These are phyloP conservation scores for Tetrahymena thermophila DNA, from an alignment of 73 alveolate genomes.

Conservation along the genomic window DNA sequence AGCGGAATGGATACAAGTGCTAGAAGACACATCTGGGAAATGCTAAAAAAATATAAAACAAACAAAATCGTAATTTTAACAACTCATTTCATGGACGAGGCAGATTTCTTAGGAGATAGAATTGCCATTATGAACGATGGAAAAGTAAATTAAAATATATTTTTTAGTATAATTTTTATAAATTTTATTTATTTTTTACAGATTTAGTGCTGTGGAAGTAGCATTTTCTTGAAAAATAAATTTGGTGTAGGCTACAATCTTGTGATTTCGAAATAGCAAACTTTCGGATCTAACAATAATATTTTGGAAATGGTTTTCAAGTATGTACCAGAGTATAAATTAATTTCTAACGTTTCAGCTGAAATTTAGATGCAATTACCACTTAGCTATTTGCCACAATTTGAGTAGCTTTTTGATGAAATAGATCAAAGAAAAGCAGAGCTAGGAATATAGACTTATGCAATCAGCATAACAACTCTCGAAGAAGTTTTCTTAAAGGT, in stretches of 20 bases:
- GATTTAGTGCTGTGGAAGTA: slow-evolving; percentile 48
- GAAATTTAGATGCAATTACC: slow-evolving; percentile 23
- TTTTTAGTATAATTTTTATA: background rate
- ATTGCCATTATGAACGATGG: slow-evolving; percentile 70
- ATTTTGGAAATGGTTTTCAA: background rate
- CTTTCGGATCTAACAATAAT: background rate
- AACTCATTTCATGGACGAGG: slow-evolving; percentile 75
- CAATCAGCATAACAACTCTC: slow-evolving; percentile 78
- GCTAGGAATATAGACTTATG: slow-evolving; percentile 50
- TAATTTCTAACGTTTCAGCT: background rate
- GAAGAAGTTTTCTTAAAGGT: slow-evolving; percentile 91
- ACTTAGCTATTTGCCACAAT: background rate
- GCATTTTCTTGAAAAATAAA: slow-evolving; percentile 54
- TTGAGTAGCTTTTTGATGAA: slow-evolving; percentile 36
- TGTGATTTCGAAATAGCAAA: slow-evolving; percentile 50
- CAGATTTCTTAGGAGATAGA: slow-evolving; percentile 57
- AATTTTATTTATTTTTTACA: slow-evolving; percentile 45
- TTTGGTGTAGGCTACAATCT: slow-evolving; percentile 78
- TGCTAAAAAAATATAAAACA: slow-evolving; percentile 77
- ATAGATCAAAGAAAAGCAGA: slow-evolving; percentile 36
- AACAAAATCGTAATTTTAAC: slow-evolving; percentile 75
- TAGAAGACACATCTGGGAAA: slow-evolving; percentile 89
- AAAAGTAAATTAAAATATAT: slow-evolving; percentile 21
- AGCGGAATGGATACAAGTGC: slow-evolving; percentile 95
- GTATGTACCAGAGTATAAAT: background rate